These are phyloP conservation scores for Pythium dissotocum DNA, from an alignment of 352 stramenopile genomes.

Conservation along the genomic window DNA sequence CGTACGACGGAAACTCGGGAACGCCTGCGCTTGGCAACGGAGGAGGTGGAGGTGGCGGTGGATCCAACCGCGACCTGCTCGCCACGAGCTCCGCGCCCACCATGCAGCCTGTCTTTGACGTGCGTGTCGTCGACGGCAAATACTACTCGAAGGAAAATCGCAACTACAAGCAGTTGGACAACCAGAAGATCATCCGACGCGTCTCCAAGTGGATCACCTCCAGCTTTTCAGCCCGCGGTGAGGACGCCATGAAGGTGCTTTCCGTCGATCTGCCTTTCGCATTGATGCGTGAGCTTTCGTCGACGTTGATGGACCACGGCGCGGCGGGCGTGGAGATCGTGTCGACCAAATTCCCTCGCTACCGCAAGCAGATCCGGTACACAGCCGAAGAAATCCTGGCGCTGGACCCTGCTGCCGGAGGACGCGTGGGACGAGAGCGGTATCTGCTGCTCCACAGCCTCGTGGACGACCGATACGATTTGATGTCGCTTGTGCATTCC, in stretches of 20 bases:
- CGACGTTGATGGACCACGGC: slow-evolving; percentile 75
- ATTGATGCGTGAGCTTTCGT: slow-evolving; percentile 81
- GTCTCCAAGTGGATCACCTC: slow-evolving; percentile 87
- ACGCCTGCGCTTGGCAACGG: neutral
- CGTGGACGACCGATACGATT: slow-evolving; percentile 85
- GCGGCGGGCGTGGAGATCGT: slow-evolving; percentile 55
- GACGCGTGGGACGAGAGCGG: slow-evolving; percentile 54
- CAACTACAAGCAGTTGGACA: slow-evolving; percentile 68
- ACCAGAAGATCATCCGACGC: slow-evolving; percentile 77
- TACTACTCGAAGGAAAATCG: slow-evolving; percentile 57
- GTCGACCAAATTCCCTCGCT: slow-evolving; percentile 57
- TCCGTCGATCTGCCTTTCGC: slow-evolving; percentile 81
- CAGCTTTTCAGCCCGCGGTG: slow-evolving; percentile 69
- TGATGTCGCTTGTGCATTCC: slow-evolving; percentile 74
- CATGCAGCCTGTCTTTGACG: slow-evolving; percentile 74
- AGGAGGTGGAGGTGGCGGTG: slow-evolving; percentile 10
- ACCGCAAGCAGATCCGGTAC: slow-evolving; percentile 83
- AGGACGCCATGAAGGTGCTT: slow-evolving; percentile 84
- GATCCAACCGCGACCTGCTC: slow-evolving; percentile 14
- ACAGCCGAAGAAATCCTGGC: slow-evolving; percentile 74
- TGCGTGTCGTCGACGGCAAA: slow-evolving; percentile 76
- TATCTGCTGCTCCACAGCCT: slow-evolving; percentile 84
- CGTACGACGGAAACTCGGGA: slow-evolving; percentile 7
- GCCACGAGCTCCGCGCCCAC: slow-evolving; percentile 7
- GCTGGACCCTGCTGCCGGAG: slow-evolving; percentile 47